Evolutionary conservation across 2,329 filamentous ascomycete genomes (phyloP).

Genomic region (Biscogniauxia mediterranea): DNA sequence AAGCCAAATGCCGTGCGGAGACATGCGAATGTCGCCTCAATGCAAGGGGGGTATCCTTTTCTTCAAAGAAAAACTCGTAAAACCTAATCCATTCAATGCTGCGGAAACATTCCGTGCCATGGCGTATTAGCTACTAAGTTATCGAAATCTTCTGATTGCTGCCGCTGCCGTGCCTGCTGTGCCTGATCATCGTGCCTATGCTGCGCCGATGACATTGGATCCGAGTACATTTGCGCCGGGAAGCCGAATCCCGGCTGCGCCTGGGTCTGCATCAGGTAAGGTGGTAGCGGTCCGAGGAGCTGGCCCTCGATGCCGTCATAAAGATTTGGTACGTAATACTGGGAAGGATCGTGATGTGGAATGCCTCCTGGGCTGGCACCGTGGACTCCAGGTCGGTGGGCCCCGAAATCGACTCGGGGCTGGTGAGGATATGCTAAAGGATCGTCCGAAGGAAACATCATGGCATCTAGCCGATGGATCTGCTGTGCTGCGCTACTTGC

Average conservation of each 20-base stretch:
- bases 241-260: constrained; percentile 43
- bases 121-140: constrained; percentile 45
- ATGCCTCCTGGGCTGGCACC: constrained; percentile 31
- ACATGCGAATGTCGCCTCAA: constrained; percentile 14
- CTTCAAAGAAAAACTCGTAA: constrained; percentile 9
- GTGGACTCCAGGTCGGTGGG: constrained; percentile 29
- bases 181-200: constrained; percentile 27
- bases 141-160: constrained; percentile 42
- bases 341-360: constrained; percentile 36
- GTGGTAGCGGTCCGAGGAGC: constrained; percentile 67
- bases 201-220: constrained; percentile 40
- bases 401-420: constrained; percentile 61
- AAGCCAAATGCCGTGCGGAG: constrained; percentile 11
- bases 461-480: constrained; percentile 68
- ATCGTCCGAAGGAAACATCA: constrained; percentile 79
- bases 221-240: constrained; percentile 43
- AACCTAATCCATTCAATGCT: constrained; percentile 26
- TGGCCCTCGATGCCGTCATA: constrained; percentile 72
- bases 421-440: constrained; percentile 79
- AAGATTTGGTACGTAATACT: constrained; percentile 51
- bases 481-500: constrained; percentile 38
- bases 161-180: constrained; percentile 33
- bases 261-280: constrained; percentile 63
- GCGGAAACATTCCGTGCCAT: constrained; percentile 32
- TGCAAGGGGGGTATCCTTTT: constrained; percentile 29